Evolutionary conservation across 306 rosid genomes (phyloP), one percentile per base, ranked within the genome.

Genomic region (Neltuma alba): DNA sequence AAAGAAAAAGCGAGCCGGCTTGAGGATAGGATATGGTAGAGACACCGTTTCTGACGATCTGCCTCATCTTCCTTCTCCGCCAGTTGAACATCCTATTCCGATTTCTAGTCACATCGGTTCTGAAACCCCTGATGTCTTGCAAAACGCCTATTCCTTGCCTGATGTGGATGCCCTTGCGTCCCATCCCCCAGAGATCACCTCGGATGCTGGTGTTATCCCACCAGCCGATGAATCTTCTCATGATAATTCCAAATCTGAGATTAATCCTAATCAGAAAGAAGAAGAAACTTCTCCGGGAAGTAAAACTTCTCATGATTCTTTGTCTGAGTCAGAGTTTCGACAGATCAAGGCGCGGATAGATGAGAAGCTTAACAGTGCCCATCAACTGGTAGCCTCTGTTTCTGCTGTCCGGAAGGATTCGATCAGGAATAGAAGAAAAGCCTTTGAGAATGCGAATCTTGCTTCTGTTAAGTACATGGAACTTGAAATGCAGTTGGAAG

Each of bases 21-120:
- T 92, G 85, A 83, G 92, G 72, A 86, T 92, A 62, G 97, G 96
- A 58, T 92, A 92, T 36, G 96, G 91, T 18, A 80, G 97, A 54
- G 89, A 85, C 67, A 23, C 77, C 23, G 36, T 52, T 89, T 72
- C 82, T 36, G 45, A 78, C 54, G 72, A 85, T 65, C 73, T 28
- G 55, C 15, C 77, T 55, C 45, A 66, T 15, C 40, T 65, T 38
- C 63, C 60, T 13, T 36, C 82, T 60, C 63, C 62, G n/a, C 55
- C 6, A 8, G 34, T 40, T 9, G 79, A 74, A 9, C 40, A 25
- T 21, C 13, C 44, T 62, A 5, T 61, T 65, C 3, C 21, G 33
- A 54, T 33, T 83, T 57, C 78, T 5, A 5, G n/a, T 50, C 3
- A 9, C 34, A 14, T 54, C 45, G 12, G 33, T 74, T 47, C 73